Base-by-base conservation (phyloP, 2,329 filamentous ascomycete species). In the Lasiodiplodia gonubiensis region DNA sequence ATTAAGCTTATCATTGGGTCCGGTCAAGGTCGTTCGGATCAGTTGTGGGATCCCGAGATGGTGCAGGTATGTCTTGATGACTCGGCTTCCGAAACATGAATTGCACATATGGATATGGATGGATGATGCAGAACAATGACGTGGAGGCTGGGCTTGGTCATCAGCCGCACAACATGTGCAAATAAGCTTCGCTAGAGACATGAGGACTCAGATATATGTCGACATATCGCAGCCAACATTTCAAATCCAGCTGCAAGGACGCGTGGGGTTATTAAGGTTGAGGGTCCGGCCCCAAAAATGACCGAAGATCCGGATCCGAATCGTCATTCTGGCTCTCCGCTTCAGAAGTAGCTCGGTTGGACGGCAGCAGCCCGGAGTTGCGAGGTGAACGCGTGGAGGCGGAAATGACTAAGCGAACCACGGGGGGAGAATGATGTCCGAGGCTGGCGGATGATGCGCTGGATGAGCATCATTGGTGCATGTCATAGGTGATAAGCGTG, bases 71-170 rank as follows among this genome's bases (percentile, higher is more conserved):
- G 7, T 46, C 8, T 11, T 21, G 42, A 46, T 46, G 18, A n/a
- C 14, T 42, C 37, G 39, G 16, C 16, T 42, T 42, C 39, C 14
- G 5, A 42, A 42, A 18, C 14, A 42, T 42, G 18, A 6, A 42
- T 6, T 2, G 16, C 39, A 18, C 39, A 53, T 10, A 53, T 14
- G 11, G 52, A 53, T 10, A 33, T 14, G 11, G 52, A 11, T 16
- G 21, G 35, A 46, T n/a, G 5, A 16, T 57, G 55, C 23, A 48
- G 37, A 11, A 33, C 6, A 23, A n/a, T 61, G 59, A 63, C 59
- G 59, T 12, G 46, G 42, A 63, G 27, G 42, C 59, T 63, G 42
- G 25, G 10, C 23, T 63, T 51, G 25, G 59, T 51, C 59, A 51
- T 63, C 30, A 16, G 3, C 5, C 10, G 25, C 21, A 21, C 30